Evolutionary conservation across 306 rosid genomes (phyloP), one percentile per base, ranked within the genome.

Genomic region (Dryas octopetala): DNA sequence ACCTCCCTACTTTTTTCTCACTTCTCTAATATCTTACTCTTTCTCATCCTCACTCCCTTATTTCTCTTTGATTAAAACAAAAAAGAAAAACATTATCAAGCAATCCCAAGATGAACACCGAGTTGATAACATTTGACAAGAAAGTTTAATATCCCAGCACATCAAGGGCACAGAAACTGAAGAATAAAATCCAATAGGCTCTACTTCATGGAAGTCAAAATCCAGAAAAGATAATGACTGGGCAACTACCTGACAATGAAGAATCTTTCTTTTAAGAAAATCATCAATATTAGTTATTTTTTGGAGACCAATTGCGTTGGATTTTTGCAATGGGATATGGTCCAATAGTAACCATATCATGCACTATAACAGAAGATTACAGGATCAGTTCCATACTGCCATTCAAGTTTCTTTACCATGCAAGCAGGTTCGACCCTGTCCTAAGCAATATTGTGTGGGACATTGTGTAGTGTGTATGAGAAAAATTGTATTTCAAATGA

Each of bases 161-260:
- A 26, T 19, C 40, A 38, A n/a, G 38, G 64, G 41, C 51, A 54
- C 40, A 1, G 55, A 15, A 45, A 8, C 26, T 19, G 19, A 45
- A 71, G 16, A 59, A 58, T 26, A 23, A 57, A 7, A 23, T 15
- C 14, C 57, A 66, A 5, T 52, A 55, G 10, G 45, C 28, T 57
- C 66, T 57, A 57, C 26, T 71, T 57, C 10, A n/a, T 48, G 32
- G 74, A 52, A 69, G 62, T 16, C 28, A 28, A 69, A 69, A 54
- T 44, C 48, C 41, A 43, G 5, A 55, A 6, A 55, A 43, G 7
- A 62, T 32, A 41, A 40, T 4, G 32, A 9, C 11, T 17, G 52
- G 47, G 53, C 10, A 41, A 12, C 60, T 43, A 17, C 17, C 64
- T 6, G 32, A 28, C n/a, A 7, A 70, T 55, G 17, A 71, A 71